phyloP scores from a whole-genome alignment of 1,284 basidiomycete genomes.

The Rhodofomes roseus region DNA sequence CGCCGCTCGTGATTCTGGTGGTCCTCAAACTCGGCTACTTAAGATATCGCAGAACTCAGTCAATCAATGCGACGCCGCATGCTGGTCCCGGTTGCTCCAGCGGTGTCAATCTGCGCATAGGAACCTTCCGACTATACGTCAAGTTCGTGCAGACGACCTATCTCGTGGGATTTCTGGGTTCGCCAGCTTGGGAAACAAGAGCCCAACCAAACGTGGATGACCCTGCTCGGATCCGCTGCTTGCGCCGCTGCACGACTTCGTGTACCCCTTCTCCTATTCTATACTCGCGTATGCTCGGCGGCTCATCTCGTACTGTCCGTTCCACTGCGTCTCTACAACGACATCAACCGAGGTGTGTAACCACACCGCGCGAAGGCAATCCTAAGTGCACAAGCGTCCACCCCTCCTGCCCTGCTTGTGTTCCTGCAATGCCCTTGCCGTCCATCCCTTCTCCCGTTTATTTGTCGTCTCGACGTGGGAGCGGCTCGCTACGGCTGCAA shows the following conservation, averaged over 20 bases:
- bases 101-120: background rate
- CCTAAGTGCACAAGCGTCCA: conserved; percentile 19
- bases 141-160: conserved; percentile 11
- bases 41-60: conserved; percentile 15
- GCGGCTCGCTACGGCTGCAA: background rate
- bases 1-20: conserved; percentile 15
- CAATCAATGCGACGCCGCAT: conserved; percentile 8
- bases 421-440: conserved; percentile 2
- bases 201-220: conserved; percentile 10
- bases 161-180: conserved; percentile 19
- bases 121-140: background rate
- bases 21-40: conserved; percentile 17
- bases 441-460: conserved; percentile 5
- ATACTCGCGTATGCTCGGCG: conserved; percentile 1
- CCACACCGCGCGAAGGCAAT: too few relatives aligned
- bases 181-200: conserved; percentile 22
- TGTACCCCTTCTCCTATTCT: conserved; percentile 5
- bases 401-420: conserved; percentile 19
- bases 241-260: background rate
- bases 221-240: background rate
- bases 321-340: background rate
- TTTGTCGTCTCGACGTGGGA: background rate
- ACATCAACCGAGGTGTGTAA: background rate
- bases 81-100: background rate
- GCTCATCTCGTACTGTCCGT: conserved; percentile 8